Conservation (phyloP, 2,329 filamentous ascomycete species). For the Cercospora sojina region DNA sequence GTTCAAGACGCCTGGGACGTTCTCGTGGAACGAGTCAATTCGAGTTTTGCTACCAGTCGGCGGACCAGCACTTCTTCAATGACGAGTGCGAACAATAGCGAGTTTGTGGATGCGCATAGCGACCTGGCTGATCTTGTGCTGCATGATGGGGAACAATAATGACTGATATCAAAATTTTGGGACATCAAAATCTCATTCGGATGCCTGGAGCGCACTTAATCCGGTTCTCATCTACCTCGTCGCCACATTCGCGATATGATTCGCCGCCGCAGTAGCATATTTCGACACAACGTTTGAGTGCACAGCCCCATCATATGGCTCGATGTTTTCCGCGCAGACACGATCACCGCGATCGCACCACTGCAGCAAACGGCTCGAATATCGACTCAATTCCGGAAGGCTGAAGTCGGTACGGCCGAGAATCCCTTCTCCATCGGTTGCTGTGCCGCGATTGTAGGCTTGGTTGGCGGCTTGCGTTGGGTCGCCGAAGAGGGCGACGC, state of each 20-base stretch:
- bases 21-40: not conserved
- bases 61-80: not conserved
- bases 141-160: not conserved
- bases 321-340: not conserved
- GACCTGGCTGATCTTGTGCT: not conserved
- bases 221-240: not conserved
- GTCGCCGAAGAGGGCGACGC: not conserved
- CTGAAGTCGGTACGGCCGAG: not conserved
- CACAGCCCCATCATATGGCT: constrained; percentile 1
- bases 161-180: not conserved
- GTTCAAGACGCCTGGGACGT: not conserved
- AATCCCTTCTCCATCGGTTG: not conserved
- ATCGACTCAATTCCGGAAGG: not conserved
- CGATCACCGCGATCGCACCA: constrained; percentile 2
- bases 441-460: not conserved
- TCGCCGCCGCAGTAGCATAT: not conserved
- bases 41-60: not conserved
- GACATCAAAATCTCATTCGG: not conserved
- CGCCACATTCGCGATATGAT: constrained; percentile 5
- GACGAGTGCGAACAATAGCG: not conserved
- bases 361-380: not conserved
- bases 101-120: not conserved
- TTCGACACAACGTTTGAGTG: not conserved
- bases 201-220: not conserved
- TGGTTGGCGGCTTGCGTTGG: not conserved